Base-by-base conservation (phyloP, 1,139 yeast species). In the Sporopachydermia cereana region DNA sequence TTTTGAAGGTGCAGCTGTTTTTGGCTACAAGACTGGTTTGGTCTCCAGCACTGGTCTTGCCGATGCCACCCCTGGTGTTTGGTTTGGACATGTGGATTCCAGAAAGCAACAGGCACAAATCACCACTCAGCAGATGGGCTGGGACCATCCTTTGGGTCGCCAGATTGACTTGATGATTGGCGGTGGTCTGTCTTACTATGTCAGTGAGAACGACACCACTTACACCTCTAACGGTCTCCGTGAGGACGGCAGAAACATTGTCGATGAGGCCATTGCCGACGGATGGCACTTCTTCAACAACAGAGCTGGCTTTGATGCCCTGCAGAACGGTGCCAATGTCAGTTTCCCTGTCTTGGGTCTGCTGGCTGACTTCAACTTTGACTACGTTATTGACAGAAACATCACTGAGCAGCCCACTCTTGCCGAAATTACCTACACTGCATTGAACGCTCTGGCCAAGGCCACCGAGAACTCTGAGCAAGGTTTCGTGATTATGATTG, bases 1-100 rank as follows among this genome's bases (percentile, higher is more conserved):
- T n/a, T n/a, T n/a, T n/a, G n/a, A n/a, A n/a, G n/a, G n/a, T n/a
- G n/a, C n/a, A n/a, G n/a, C n/a, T n/a, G n/a, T n/a, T n/a, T n/a
- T n/a, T n/a, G n/a, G 95, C 1, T 84, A 79, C 58, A 62, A 67
- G 53, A 86, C 95, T 1, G 96, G 96, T 1, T 63, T 86, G 45
- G 95, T 86, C 20, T 95, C 84, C 18, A 86, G 95, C 17, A 84
- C 95, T 0, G 72, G 88, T 48, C 74, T 86, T 51, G 79, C 85
- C 1, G 89, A 80, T 60, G 95, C 95, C 9, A 88, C 96, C 0
- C 96, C 96, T 0, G 96, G 95, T 3, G 78, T 89, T 0, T 88
- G 85, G 57, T 75, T 84, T 24, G 59, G 94, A 2, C 96, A 88
- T 58, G 91, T 70, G 2, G 78, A 78, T 51, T 73, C 66, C 57